Conservation (phyloP, 805 yeast genomes). For the Tetrapisispora phaffii region DNA sequence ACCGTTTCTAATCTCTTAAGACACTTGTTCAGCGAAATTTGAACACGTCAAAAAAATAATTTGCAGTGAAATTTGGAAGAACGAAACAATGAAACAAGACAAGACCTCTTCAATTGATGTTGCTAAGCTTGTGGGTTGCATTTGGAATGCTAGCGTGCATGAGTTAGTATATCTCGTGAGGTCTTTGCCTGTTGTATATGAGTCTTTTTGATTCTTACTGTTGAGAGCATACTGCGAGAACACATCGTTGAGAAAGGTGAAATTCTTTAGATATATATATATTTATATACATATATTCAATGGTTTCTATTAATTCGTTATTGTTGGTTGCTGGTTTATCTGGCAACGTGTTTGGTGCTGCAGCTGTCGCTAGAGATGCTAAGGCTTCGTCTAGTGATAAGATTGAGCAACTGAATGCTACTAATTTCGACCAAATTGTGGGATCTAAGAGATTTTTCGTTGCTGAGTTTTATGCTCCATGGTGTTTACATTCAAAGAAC, state of each 20-base stretch:
- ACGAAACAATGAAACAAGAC: too few relatives aligned
- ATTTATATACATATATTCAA: constrained; percentile 30
- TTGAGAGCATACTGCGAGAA: too few relatives aligned
- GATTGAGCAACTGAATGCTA: constrained; percentile 67
- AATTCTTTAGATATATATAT: too few relatives aligned
- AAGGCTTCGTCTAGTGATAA: constrained; percentile 52
- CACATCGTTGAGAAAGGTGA: too few relatives aligned
- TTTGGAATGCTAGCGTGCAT: too few relatives aligned
- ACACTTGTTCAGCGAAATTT: not conserved
- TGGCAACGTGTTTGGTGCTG: not conserved
- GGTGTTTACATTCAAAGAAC: constrained; percentile 94
- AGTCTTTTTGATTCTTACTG: too few relatives aligned
- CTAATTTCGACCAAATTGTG: constrained; percentile 32
- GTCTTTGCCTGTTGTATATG: too few relatives aligned
- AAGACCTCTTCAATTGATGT: too few relatives aligned
- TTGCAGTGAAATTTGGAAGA: too few relatives aligned
- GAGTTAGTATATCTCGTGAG: too few relatives aligned
- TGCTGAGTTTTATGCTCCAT: constrained; percentile 86
- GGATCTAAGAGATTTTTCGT: constrained; percentile 64
- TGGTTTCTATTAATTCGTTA: constrained; percentile 34
- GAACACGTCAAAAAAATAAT: constrained; percentile 38
- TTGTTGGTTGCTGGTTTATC: not conserved
- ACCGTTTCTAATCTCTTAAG: too few relatives aligned
- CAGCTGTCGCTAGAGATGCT: not conserved
- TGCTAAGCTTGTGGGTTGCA: too few relatives aligned